phyloP scores from a whole-genome alignment of 495 filamentous ascomycete species.

The Cairneyella variabilis region DNA sequence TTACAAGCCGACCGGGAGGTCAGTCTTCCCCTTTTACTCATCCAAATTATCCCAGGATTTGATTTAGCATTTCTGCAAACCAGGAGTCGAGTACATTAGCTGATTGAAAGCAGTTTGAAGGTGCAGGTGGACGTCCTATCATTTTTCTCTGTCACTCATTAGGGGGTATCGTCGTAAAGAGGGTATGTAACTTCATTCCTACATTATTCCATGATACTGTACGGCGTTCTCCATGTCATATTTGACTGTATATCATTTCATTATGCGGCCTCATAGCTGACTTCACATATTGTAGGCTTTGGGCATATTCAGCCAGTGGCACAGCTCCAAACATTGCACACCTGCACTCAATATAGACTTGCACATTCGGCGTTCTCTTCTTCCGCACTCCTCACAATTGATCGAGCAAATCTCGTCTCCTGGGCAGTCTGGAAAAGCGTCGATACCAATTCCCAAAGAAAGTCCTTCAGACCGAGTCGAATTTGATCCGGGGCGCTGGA shows the following conservation, averaged over 20 bases:
- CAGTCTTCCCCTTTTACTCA: no score
- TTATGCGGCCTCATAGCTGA: no score
- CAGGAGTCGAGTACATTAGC: not conserved
- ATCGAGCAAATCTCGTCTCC: constrained; percentile 2
- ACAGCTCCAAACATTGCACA: constrained; percentile 24
- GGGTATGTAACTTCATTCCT: not conserved
- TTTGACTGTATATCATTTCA: no score
- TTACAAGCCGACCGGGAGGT: not conserved
- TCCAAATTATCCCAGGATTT: no score
- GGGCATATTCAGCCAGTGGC: constrained; percentile 25
- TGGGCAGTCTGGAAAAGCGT: constrained; percentile 6
- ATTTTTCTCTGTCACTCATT: not conserved
- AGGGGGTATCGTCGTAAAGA: not conserved
- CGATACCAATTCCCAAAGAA: no score
- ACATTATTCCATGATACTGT: no score
- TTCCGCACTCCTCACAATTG: constrained; percentile 36
- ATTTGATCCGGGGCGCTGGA: no score
- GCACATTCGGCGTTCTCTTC: constrained; percentile 37
- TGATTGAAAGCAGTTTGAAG: not conserved
- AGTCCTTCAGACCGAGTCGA: no score
- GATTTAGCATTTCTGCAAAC: no score
- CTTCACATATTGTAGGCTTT: constrained; percentile 24
- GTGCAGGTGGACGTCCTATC: not conserved
- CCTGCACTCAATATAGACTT: constrained; percentile 34
- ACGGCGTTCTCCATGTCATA: no score